Base-by-base conservation (phyloP, 352 stramenopile species). In the Saprolegnia diclina region DNA sequence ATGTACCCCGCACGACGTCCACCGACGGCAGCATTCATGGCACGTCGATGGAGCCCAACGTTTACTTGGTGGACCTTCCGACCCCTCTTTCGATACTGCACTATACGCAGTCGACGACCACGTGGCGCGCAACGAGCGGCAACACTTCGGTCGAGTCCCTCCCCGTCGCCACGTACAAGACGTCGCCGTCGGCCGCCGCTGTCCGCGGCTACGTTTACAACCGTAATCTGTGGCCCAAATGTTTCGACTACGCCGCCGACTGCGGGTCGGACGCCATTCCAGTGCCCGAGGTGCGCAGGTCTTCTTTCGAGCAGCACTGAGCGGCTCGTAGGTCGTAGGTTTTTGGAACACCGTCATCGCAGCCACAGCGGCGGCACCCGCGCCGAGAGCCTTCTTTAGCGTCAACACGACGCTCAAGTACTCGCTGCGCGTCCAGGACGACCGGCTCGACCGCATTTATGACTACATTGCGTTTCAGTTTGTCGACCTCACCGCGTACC, bases 1-100 rank as follows among this genome's bases (percentile, higher is more conserved):
- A 78, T 18, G 64, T 76, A 0, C 26, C 68, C 7, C 71, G 74
- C 1, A 65, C 72, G 16, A 54, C 65, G 9, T 5, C 61, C 11
- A 50, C 24, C 22, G 56, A 73, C 14, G 45, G 16, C 14, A 61
- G n/a, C 21, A 42, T 56, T 24, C 7, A 53, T 32, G 26, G 70
- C 54, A 38, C 3, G 21, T 65, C 19, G 44, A 66, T 21, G 21
- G n/a, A 71, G 65, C 57, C 57, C 9, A 65, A 52, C 11, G 45
- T 48, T 7, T 53, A 21, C 57, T 65, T 65, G 14, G 21, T 19
- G 29, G 22, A 6, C 10, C 1, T 18, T 53, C 26, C 57, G 5
- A 18, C 45, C 7, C 22, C 32, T 22, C 4, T 10, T 11, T 11
- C 32, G 22, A 53, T 5, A n/a, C 22, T 54, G 22, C 26, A 67